Conservation (phyloP, 257 asterid species). For the Plantago ovata region DNA sequence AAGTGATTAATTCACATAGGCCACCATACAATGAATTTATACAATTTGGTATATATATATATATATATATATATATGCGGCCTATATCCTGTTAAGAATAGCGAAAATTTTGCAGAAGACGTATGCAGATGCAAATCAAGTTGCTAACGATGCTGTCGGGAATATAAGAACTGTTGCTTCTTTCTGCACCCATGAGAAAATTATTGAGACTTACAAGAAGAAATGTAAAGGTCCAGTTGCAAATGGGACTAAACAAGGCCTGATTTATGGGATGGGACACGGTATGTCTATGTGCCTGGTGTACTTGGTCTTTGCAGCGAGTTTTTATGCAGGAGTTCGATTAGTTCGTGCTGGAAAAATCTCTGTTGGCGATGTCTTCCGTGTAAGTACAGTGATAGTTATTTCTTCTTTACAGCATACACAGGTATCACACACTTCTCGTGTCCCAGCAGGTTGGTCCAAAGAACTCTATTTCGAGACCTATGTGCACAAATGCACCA, state of each 20-base stretch:
- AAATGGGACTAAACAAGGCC: slow-evolving; percentile 61
- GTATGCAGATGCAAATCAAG: slow-evolving; percentile 90
- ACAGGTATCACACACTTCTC: too few relatives aligned
- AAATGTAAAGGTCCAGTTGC: slow-evolving; percentile 67
- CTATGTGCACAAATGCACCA: too few relatives aligned
- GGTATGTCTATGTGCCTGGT: slow-evolving; percentile 48
- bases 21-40: too few relatives aligned
- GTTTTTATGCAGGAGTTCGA: slow-evolving; percentile 84
- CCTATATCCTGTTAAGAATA: too few relatives aligned
- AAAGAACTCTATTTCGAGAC: too few relatives aligned
- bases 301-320: slow-evolving; percentile 63
- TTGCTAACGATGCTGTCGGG: slow-evolving; percentile 83
- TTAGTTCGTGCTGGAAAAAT: slow-evolving; percentile 61
- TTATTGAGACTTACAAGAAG: slow-evolving; percentile 55
- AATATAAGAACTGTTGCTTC: slow-evolving; percentile 84
- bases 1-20: too few relatives aligned
- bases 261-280: slow-evolving; percentile 64
- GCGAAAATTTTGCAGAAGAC: slow-evolving; percentile 31
- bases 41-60: too few relatives aligned
- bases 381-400: slow-evolving; percentile 42
- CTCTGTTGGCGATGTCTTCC: slow-evolving; percentile 65
- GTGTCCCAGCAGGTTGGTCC: too few relatives aligned
- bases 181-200: slow-evolving; percentile 77
- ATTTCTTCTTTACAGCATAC: too few relatives aligned
- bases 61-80: too few relatives aligned